A percentile compares a stretch with the other conserved stretches of the same genome.
Conservation (phyloP, 805 yeast genomes). For the Wickerhamiella siamensis region DNA sequence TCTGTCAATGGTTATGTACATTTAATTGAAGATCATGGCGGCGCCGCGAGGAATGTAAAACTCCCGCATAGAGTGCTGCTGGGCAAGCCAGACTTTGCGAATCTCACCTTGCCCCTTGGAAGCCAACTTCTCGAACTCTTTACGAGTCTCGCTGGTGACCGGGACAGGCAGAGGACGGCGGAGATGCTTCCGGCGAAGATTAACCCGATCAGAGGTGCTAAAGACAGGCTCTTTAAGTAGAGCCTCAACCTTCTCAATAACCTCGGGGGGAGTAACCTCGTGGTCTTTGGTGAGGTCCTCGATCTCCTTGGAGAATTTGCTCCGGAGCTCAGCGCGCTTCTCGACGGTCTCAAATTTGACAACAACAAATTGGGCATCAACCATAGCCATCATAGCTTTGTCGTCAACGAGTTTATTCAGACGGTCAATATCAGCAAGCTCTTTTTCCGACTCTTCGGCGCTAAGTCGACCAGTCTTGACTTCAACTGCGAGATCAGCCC, state of each 20-base stretch:
- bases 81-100: constrained; percentile 48
- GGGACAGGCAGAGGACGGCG: constrained; percentile 43
- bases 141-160: constrained; percentile 26
- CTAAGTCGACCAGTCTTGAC: constrained; percentile 19
- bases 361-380: constrained; percentile 23
- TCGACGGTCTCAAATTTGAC: constrained; percentile 28
- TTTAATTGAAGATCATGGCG: constrained; percentile 14
- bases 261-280: constrained; percentile 26
- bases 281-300: constrained; percentile 11
- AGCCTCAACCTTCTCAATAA: constrained; percentile 29
- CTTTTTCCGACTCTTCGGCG: constrained; percentile 22
- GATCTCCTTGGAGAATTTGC: constrained; percentile 12
- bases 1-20: constrained; percentile 5
- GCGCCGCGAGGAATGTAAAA: constrained; percentile 26
- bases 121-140: constrained; percentile 22
- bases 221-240: constrained; percentile 29
- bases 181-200: constrained; percentile 35
- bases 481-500: constrained; percentile 29
- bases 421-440: constrained; percentile 24
- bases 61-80: constrained; percentile 35
- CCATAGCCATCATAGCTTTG: constrained; percentile 35
- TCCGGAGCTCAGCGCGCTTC: constrained; percentile 18
- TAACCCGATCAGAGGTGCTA: constrained; percentile 25
- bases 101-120: constrained; percentile 37
- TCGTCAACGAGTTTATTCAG: constrained; percentile 27